A percentile compares a stretch with the other conserved stretches of the same genome.
Evolutionary conservation across 306 rosid genomes (phyloP).

Genomic region (Ziziphus jujuba): DNA sequence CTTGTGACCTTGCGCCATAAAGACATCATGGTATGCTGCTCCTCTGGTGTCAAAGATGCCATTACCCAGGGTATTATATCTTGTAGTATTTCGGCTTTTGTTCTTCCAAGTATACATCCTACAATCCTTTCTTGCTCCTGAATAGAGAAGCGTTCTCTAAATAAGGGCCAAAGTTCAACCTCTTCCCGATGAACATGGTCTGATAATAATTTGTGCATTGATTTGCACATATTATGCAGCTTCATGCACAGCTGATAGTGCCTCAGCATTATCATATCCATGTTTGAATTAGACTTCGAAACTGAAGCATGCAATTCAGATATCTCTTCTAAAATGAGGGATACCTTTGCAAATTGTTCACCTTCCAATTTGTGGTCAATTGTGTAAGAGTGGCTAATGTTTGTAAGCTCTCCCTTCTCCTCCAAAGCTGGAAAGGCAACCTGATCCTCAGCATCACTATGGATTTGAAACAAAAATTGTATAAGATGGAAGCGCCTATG

Average conservation of each 20-base stretch:
- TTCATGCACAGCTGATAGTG: slow-evolving; percentile 52
- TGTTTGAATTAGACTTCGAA: slow-evolving; percentile 38
- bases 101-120: slow-evolving; percentile 89
- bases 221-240: slow-evolving; percentile 72
- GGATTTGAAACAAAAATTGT: slow-evolving; percentile 67
- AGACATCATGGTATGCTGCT: slow-evolving; percentile 71
- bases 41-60: slow-evolving; percentile 75
- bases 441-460: slow-evolving; percentile 89
- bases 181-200: slow-evolving; percentile 80
- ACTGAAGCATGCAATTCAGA: slow-evolving; percentile 45
- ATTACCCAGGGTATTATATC: slow-evolving; percentile 96
- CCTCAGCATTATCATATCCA: slow-evolving; percentile 40
- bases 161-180: slow-evolving; percentile 74
- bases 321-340: slow-evolving; percentile 64
- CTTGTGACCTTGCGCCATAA: slow-evolving; percentile 76
- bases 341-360: slow-evolving; percentile 54
- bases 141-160: slow-evolving; percentile 64
- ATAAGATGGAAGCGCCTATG: slow-evolving; percentile 60
- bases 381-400: slow-evolving; percentile 81
- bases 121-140: slow-evolving; percentile 74
- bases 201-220: slow-evolving; percentile 54
- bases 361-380: slow-evolving; percentile 79
- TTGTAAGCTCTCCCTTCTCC: slow-evolving; percentile 65
- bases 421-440: slow-evolving; percentile 96
- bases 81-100: slow-evolving; percentile 68